These are phyloP conservation scores for Zygosaccharomyces rouxii DNA, from an alignment of 805 yeast genomes.

Conservation along the genomic window DNA sequence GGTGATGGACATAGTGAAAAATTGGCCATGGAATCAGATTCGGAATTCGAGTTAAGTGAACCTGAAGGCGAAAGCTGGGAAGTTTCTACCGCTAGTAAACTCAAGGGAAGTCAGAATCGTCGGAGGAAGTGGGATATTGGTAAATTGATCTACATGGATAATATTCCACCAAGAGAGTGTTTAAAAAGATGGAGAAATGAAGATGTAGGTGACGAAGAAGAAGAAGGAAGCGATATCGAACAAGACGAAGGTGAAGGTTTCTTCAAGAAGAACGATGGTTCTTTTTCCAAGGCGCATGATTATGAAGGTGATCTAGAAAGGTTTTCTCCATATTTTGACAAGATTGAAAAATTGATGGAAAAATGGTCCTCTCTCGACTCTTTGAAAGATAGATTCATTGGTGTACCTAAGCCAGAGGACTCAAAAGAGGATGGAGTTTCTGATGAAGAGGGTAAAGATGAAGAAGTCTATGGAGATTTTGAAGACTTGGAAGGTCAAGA, in stretches of 20 bases:
- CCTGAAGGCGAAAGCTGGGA: slow-evolving; percentile 37
- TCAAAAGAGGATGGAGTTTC: slow-evolving; percentile 29
- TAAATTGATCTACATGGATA: slow-evolving; percentile 73
- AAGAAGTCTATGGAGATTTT: slow-evolving; percentile 52
- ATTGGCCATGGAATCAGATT: slow-evolving; percentile 48
- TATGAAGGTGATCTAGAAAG: slow-evolving; percentile 31
- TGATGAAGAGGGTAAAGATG: slow-evolving; percentile 37
- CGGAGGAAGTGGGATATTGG: slow-evolving; percentile 72
- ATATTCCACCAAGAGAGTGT: slow-evolving; percentile 69
- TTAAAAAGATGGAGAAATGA: slow-evolving; percentile 66
- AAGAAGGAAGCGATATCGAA: slow-evolving; percentile 41
- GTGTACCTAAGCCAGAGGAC: slow-evolving; percentile 30
- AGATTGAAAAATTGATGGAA: slow-evolving; percentile 28
- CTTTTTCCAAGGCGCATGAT: slow-evolving; percentile 6
- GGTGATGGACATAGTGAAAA: slow-evolving; percentile 36
- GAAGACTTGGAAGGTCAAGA: slow-evolving; percentile 46
- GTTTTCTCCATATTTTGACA: slow-evolving; percentile 35
- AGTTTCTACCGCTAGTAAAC: slow-evolving; percentile 51
- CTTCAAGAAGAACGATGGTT: slow-evolving; percentile 48
- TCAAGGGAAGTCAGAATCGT: slow-evolving; percentile 46
- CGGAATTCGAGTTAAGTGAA: slow-evolving; percentile 43
- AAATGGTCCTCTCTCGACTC: slow-evolving; percentile 31
- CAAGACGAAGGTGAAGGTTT: slow-evolving; percentile 46
- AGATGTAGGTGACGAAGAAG: slow-evolving; percentile 41
- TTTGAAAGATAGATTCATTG: slow-evolving; percentile 33